phyloP scores from a whole-genome alignment of 495 filamentous ascomycete genomes.

The Cetradonia linearis region DNA sequence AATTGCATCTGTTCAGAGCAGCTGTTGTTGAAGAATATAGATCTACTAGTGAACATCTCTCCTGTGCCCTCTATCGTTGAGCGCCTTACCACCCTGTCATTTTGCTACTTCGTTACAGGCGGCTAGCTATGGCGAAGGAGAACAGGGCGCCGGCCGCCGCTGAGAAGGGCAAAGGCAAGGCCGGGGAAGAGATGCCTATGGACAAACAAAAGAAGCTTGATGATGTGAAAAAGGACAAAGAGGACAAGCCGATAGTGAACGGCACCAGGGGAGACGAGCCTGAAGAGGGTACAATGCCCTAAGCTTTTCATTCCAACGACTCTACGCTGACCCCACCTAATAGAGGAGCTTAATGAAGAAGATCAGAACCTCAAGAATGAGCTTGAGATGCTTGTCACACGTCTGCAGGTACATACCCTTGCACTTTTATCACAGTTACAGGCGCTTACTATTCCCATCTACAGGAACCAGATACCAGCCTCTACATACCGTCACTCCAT shows the following conservation, averaged over 20 bases:
- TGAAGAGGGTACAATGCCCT: slow-evolving; percentile 41
- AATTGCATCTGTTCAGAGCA: neutral
- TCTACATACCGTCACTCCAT: slow-evolving; percentile 87
- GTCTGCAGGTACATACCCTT: slow-evolving; percentile 58
- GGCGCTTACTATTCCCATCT: slow-evolving; percentile 4
- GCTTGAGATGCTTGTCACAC: slow-evolving; percentile 95
- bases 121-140: slow-evolving; percentile 70
- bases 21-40: neutral
- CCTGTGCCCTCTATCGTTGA: neutral
- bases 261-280: slow-evolving; percentile 63
- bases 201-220: slow-evolving; percentile 53
- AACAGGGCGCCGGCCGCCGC: slow-evolving; percentile 71
- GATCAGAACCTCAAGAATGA: slow-evolving; percentile 96
- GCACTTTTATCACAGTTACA: slow-evolving; percentile 9
- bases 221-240: slow-evolving; percentile 55
- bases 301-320: neutral
- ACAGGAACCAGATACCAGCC: slow-evolving; percentile 74
- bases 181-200: slow-evolving; percentile 48
- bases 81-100: neutral
- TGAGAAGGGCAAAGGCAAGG: slow-evolving; percentile 96
- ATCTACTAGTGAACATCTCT: neutral
- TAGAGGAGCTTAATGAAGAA: slow-evolving; percentile 91
- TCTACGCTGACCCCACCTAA: slow-evolving; percentile 18
- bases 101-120: neutral
- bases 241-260: slow-evolving; percentile 56